A percentile compares a stretch with the other conserved stretches of the same genome.
These are phyloP conservation scores for Craterostigma plantagineum DNA, from an alignment of 257 asterid species.

Conservation along the genomic window DNA sequence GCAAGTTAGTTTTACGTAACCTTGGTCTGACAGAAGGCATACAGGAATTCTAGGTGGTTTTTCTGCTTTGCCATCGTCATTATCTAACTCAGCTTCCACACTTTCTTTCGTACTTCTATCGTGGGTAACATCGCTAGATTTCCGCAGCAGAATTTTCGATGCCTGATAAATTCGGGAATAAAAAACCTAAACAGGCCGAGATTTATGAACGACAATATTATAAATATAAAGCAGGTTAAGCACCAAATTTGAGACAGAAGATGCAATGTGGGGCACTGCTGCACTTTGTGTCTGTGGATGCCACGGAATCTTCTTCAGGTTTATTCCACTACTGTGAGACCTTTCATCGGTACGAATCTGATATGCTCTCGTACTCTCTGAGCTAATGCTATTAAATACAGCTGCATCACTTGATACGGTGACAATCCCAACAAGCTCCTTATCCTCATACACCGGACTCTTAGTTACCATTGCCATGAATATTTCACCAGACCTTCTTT, in stretches of 20 bases:
- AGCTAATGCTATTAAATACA: conserved; percentile 21
- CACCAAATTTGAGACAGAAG: conserved; percentile 61
- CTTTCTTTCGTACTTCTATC: conserved; percentile 10
- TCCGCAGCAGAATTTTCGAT: conserved; percentile 21
- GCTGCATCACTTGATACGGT: conserved; percentile 63
- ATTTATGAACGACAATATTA: conserved; percentile 8
- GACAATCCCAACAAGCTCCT: conserved; percentile 39
- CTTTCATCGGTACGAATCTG: conserved; percentile 14
- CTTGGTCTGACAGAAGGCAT: conserved; percentile 12
- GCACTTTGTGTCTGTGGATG: conserved; percentile 21
- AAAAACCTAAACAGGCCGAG: conserved; percentile 4
- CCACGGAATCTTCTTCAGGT: conserved; percentile 21
- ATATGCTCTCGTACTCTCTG: conserved; percentile 8
- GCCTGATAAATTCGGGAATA: conserved; percentile 28
- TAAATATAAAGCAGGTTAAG: conserved; percentile 10
- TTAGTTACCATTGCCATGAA: conserved; percentile 53
- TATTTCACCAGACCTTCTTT: conserved; percentile 32
- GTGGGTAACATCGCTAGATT: conserved; percentile 16
- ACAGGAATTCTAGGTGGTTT: conserved; percentile 53
- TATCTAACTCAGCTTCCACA: conserved; percentile 21
- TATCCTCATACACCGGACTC: conserved; percentile 51
- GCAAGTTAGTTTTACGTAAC: too few species aligned
- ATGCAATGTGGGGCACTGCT: conserved; percentile 22
- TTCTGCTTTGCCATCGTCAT: conserved; percentile 20
- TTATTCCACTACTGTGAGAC: conserved; percentile 16